Evolutionary conservation across 2,329 filamentous ascomycete species (phyloP), one percentile per base, ranked within the genome.

Genomic region (Colletotrichum higginsianum): DNA sequence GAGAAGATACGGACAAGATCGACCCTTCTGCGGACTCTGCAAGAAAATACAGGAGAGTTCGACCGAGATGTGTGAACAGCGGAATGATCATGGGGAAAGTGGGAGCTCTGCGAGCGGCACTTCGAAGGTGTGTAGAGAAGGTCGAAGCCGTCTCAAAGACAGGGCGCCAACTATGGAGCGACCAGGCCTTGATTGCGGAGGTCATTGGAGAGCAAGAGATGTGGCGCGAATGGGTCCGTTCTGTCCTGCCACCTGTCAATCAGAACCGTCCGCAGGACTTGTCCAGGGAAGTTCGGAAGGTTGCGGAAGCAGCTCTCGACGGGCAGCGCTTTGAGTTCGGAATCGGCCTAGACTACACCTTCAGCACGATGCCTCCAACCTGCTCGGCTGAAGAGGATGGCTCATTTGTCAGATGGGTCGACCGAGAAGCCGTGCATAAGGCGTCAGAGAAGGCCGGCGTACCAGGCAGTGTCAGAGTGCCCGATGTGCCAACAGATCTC

Each of bases 171-270:
- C 77, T 81, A n/a, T 82, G 79, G 80, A 82, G 80, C 72, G 79
- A 82, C 49, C 81, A 82, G 60, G 79, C 80, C 0, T 76, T 82
- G 13, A 73, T 82, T 2, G 80, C 75, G 1, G 81, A 82, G 42
- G 79, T 82, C 23, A 77, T 82, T 9, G 80, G 79, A 21, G 81
- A 82, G n/a, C 81, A 82, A 53, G 79, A 82, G 69, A 77, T 81
- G 35, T 82, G 78, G 78, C 78, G 81, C 1, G 74, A 77, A 40
- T 82, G 79, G 78, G 72, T 76, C 49, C 76, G 74, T 11, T 42
- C 66, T 4, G 72, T 81, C 0, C 70, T 80, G 1, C 61, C 58
- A 26, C 18, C 49, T 0, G 50, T n/a, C 23, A 9, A 35, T 16
- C 26, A 53, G 15, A 13, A 4, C 15, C 4, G 2, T 35, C 15